Percentiles rank a stretch among this genome's conserved stretches.
Evolutionary conservation across 1,284 basidiomycete genomes (phyloP).

Genomic region (Trichosporon sp.): DNA sequence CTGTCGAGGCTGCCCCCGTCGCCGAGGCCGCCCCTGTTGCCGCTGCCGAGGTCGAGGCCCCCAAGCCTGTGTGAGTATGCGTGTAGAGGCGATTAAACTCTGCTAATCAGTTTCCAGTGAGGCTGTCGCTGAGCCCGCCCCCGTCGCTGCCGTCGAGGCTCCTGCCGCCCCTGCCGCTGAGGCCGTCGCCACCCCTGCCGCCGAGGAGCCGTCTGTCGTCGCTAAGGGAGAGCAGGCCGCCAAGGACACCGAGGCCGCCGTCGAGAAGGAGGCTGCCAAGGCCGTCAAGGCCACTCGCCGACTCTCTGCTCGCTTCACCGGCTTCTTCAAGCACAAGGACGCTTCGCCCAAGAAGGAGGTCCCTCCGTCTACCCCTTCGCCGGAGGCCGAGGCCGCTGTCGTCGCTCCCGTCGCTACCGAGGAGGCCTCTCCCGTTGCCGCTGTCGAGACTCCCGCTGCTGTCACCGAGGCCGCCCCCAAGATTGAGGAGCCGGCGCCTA

Average conservation of each 20-base stretch:
- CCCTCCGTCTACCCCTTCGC: conserved; percentile 23
- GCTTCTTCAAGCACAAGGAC: conserved; percentile 44
- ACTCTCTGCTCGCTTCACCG: conserved; percentile 51
- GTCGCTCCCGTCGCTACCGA: conserved; percentile 34
- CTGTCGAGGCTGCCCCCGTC: conserved; percentile 26
- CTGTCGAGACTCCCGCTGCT: conserved; percentile 29
- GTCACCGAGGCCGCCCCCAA: conserved; percentile 48
- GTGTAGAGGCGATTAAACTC: neutral
- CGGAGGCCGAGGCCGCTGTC: conserved; percentile 26
- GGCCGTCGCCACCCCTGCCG: conserved; percentile 27
- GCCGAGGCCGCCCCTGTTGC: conserved; percentile 32
- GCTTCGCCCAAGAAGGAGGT: conserved; percentile 37
- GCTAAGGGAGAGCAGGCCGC: conserved; percentile 22
- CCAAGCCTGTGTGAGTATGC: conserved; percentile 43
- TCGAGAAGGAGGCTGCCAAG: conserved; percentile 36
- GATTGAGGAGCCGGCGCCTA: conserved; percentile 44
- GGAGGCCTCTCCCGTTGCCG: conserved; percentile 9
- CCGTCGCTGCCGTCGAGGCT: conserved; percentile 27
- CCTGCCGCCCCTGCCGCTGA: conserved; percentile 28
- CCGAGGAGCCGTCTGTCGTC: conserved; percentile 21
- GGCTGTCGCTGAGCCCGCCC: conserved; percentile 27
- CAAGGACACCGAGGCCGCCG: conserved; percentile 22
- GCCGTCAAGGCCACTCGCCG: conserved; percentile 49
- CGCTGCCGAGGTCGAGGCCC: conserved; percentile 34
- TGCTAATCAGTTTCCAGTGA: conserved; percentile 31